Evolutionary conservation across 1,139 yeast genomes (phyloP).

Genomic region (Hanseniaspora sp.): DNA sequence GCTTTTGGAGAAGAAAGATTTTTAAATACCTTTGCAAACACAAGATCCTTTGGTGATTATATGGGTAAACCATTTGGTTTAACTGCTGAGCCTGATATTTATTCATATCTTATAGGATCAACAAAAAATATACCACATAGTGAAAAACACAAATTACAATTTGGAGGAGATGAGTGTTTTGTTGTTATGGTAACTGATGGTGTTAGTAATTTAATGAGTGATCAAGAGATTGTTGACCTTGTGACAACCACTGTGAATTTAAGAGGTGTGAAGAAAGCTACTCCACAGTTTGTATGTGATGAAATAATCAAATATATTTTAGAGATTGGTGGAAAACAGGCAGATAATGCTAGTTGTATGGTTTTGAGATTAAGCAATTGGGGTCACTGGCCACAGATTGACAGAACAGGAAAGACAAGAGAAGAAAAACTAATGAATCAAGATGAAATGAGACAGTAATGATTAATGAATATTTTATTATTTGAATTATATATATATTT

Average conservation of each 20-base stretch:
- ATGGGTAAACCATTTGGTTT: conserved; percentile 73
- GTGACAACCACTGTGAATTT: conserved; percentile 60
- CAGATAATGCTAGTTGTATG: conserved; percentile 86
- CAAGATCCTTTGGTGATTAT: conserved; percentile 85
- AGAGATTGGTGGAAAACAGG: conserved; percentile 62
- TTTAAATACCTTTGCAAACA: conserved; percentile 67
- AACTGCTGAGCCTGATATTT: conserved; percentile 82
- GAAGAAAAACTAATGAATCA: conserved; percentile 58
- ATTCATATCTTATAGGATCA: conserved; percentile 38
- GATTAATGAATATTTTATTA: not conserved
- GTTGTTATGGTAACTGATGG: conserved; percentile 77
- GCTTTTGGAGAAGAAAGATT: conserved; percentile 90
- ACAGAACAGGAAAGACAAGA: conserved; percentile 71
- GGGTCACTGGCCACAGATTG: conserved; percentile 83
- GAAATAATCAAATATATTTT: conserved; percentile 78
- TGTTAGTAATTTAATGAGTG: conserved; percentile 64
- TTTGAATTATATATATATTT: not conserved
- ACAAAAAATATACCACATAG: conserved; percentile 29
- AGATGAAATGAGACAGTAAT: conserved; percentile 15
- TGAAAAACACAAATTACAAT: conserved; percentile 33
- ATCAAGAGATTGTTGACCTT: conserved; percentile 85
- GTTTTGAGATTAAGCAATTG: conserved; percentile 75
- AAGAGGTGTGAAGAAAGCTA: conserved; percentile 58
- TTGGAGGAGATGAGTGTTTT: conserved; percentile 71
- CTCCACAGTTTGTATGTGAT: conserved; percentile 76